Conservation (phyloP, 2,329 filamentous ascomycete species). For the Cladosporium halotolerans region DNA sequence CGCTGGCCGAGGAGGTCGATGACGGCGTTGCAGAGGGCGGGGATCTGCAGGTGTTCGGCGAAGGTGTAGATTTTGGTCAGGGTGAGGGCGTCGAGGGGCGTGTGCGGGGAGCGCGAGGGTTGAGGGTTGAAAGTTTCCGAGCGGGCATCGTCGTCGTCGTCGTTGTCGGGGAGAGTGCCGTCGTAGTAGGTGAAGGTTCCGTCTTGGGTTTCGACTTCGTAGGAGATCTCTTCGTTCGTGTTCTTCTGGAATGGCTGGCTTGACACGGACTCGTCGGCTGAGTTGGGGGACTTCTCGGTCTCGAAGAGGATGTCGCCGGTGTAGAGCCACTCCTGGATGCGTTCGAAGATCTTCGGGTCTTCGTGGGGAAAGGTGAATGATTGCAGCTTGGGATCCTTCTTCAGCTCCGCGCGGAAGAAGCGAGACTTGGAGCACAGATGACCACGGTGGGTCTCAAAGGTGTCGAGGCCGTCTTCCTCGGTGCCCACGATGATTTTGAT, state of each 20-base stretch:
- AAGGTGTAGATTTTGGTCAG: conserved; percentile 1
- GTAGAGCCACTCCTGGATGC: not conserved
- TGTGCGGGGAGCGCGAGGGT: not conserved
- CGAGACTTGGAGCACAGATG: not conserved
- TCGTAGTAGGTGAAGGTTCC: not conserved
- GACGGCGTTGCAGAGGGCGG: not conserved
- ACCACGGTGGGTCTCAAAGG: not conserved
- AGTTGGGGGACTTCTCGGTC: not conserved
- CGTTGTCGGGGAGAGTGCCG: not conserved
- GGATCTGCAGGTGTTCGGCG: not conserved
- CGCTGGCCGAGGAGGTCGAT: not conserved
- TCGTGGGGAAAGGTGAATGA: not conserved
- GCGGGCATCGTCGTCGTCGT: not conserved
- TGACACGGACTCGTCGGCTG: not conserved
- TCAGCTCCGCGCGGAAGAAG: not conserved
- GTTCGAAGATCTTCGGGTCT: not conserved
- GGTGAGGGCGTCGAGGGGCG: not conserved
- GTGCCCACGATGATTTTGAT: not conserved
- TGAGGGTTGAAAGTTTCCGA: not conserved
- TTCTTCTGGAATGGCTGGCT: not conserved
- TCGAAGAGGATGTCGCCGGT: not conserved
- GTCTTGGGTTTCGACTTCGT: not conserved
- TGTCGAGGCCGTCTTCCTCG: not conserved
- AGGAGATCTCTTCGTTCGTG: not conserved
- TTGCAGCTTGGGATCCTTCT: not conserved